phyloP scores from a whole-genome alignment of 2,329 filamentous ascomycete species.

The Penicillium thymicola region DNA sequence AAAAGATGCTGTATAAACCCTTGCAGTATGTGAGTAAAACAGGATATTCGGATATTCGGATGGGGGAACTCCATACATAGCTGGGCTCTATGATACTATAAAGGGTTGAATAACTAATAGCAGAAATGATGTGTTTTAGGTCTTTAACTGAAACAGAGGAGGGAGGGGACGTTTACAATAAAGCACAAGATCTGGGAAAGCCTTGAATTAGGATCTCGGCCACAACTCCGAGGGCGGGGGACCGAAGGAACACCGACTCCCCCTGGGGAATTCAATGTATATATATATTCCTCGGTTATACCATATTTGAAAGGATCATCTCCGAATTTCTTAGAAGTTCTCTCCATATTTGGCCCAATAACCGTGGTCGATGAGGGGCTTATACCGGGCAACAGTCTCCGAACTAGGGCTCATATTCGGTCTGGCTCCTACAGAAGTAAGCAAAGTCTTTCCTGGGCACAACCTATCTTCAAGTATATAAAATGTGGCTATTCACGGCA shows the following conservation, averaged over 20 bases:
- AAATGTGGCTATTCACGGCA: not conserved
- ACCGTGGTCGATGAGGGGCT: not conserved
- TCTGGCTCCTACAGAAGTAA: not conserved
- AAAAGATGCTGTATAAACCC: slow-evolving; percentile 67
- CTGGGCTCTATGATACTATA: not conserved
- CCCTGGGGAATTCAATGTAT: not conserved
- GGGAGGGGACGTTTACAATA: slow-evolving; percentile 4
- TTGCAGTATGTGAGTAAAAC: slow-evolving; percentile 7
- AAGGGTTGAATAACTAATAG: not conserved
- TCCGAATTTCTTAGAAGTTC: not conserved
- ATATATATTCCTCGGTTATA: not conserved
- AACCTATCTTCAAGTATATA: not conserved
- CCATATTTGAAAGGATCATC: not conserved
- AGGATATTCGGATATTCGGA: not conserved
- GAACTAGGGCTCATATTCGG: not conserved
- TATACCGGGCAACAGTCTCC: not conserved
- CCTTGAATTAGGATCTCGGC: slow-evolving; percentile 10
- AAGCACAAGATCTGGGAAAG: slow-evolving; percentile 5
- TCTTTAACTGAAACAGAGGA: not conserved
- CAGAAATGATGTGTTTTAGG: too few relatives aligned
- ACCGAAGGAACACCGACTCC: not conserved
- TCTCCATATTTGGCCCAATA: not conserved
- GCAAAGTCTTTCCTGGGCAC: not conserved
- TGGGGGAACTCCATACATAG: not conserved
- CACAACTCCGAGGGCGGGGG: slow-evolving; percentile 20